A percentile compares a stretch with the other conserved stretches of the same genome.
Evolutionary conservation across 768 basidiomycete genomes (phyloP).

Genomic region (Clavulina sp.): DNA sequence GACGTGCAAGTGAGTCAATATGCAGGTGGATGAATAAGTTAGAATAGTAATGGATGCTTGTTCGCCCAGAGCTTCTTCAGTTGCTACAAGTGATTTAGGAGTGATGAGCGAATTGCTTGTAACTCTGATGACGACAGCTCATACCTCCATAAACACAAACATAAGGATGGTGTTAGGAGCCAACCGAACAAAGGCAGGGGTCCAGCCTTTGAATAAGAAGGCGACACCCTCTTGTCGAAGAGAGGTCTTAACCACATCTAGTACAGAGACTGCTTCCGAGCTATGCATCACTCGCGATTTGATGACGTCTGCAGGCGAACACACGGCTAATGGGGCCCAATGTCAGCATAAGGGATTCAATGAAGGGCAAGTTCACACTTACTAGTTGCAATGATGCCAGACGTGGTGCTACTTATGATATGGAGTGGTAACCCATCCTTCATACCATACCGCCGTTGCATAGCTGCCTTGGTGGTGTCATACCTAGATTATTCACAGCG

Average conservation of each 20-base stretch:
- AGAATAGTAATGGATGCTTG: too few species aligned
- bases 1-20: too few species aligned
- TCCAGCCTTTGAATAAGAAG: slow-evolving; percentile 11
- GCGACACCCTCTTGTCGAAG: slow-evolving; percentile 6
- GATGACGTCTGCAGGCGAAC: slow-evolving; percentile 11
- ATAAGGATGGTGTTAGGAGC: slow-evolving; percentile 11
- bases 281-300: slow-evolving; percentile 10
- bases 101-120: not conserved
- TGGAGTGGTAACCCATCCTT: slow-evolving; percentile 10
- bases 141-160: slow-evolving; percentile 11
- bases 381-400: slow-evolving; percentile 10
- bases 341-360: not conserved
- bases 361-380: not conserved
- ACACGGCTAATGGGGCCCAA: too few species aligned
- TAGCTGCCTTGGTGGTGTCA: not conserved
- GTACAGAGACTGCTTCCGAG: slow-evolving; percentile 5
- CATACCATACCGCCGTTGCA: slow-evolving; percentile 1
- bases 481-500: not conserved
- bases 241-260: slow-evolving; percentile 3
- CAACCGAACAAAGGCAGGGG: slow-evolving; percentile 9
- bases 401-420: slow-evolving; percentile 6
- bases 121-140: not conserved
- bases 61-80: slow-evolving; percentile 1
- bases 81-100: not conserved
- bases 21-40: too few species aligned